A percentile compares a stretch with the other conserved stretches of the same genome.
Conservation (phyloP, 192 early-diverging fungal species). For the Rhizoclosmatium globosum region DNA sequence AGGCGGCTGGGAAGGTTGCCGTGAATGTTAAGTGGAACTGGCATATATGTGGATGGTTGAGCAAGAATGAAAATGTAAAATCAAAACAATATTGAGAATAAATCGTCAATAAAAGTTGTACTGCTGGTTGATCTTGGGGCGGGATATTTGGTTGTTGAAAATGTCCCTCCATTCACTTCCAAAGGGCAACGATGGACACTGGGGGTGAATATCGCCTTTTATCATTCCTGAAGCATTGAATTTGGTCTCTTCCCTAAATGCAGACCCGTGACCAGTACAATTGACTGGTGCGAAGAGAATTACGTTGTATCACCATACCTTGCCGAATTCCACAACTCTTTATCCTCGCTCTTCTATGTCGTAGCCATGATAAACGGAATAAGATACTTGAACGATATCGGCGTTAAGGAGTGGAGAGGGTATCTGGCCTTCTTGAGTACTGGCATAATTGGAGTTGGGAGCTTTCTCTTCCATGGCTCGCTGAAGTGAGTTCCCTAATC, state of each 20-base stretch:
- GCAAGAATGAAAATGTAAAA: too few species aligned
- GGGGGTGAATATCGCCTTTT: too few species aligned
- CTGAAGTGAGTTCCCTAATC: not conserved
- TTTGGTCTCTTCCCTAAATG: not conserved
- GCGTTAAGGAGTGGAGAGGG: not conserved
- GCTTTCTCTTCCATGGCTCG: not conserved
- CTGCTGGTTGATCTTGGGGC: too few species aligned
- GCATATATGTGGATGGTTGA: too few species aligned
- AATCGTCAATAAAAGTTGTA: too few species aligned
- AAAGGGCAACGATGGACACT: too few species aligned
- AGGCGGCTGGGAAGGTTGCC: constrained; percentile 37
- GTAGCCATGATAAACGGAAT: constrained; percentile 2
- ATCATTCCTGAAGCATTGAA: too few species aligned
- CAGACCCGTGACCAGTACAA: constrained; percentile 44
- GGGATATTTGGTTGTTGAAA: too few species aligned
- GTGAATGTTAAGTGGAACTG: constrained; percentile 27
- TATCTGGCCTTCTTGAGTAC: not conserved
- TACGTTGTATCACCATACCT: constrained; percentile 72
- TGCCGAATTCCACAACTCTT: constrained; percentile 61
- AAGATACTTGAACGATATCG: not conserved
- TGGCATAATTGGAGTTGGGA: constrained; percentile 9
- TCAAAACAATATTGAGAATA: too few species aligned
- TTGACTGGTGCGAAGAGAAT: constrained; percentile 66
- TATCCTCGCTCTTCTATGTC: not conserved
- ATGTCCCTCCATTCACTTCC: too few species aligned